These are phyloP conservation scores for Tolypocladium endophyticum DNA, from an alignment of 2,329 filamentous ascomycete genomes.

Conservation along the genomic window DNA sequence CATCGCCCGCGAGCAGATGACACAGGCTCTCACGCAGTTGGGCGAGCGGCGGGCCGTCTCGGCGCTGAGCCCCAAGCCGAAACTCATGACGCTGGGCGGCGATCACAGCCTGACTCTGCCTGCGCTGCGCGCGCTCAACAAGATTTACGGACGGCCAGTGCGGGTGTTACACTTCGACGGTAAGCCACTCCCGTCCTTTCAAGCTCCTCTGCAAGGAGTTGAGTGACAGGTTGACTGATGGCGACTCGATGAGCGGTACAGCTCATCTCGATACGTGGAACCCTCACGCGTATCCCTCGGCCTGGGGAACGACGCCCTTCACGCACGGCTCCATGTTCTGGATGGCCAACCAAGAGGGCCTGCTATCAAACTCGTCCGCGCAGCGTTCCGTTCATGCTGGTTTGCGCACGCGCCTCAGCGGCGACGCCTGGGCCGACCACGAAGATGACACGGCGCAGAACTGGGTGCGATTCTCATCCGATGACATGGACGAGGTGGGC, in stretches of 20 bases:
- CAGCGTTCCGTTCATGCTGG: slow-evolving; percentile 75
- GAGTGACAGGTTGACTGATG: not conserved
- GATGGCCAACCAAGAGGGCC: slow-evolving; percentile 70
- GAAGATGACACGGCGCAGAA: slow-evolving; percentile 65
- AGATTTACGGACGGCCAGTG: slow-evolving; percentile 50
- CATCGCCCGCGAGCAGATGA: slow-evolving; percentile 76
- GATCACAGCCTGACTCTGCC: slow-evolving; percentile 64
- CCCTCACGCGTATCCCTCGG: slow-evolving; percentile 66
- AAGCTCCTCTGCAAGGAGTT: not conserved
- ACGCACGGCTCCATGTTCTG: slow-evolving; percentile 91
- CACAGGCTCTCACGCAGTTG: slow-evolving; percentile 65
- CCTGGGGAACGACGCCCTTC: slow-evolving; percentile 59
- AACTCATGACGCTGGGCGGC: slow-evolving; percentile 60
- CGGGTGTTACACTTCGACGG: slow-evolving; percentile 65
- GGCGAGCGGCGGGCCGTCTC: slow-evolving; percentile 28
- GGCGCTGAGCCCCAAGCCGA: slow-evolving; percentile 29
- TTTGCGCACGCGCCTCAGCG: slow-evolving; percentile 64
- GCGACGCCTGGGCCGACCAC: slow-evolving; percentile 55
- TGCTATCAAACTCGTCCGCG: slow-evolving; percentile 59
- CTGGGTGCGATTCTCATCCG: slow-evolving; percentile 67
- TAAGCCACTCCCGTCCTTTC: not conserved
- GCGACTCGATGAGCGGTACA: slow-evolving; percentile 3
- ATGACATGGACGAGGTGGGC: slow-evolving; percentile 81
- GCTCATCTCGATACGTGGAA: slow-evolving; percentile 79
- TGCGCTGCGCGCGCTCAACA: slow-evolving; percentile 54